A percentile compares a stretch with the other conserved stretches of the same genome.
These are phyloP conservation scores for Stenocarpella maydis DNA, from an alignment of 2,329 filamentous ascomycete genomes.

Conservation along the genomic window DNA sequence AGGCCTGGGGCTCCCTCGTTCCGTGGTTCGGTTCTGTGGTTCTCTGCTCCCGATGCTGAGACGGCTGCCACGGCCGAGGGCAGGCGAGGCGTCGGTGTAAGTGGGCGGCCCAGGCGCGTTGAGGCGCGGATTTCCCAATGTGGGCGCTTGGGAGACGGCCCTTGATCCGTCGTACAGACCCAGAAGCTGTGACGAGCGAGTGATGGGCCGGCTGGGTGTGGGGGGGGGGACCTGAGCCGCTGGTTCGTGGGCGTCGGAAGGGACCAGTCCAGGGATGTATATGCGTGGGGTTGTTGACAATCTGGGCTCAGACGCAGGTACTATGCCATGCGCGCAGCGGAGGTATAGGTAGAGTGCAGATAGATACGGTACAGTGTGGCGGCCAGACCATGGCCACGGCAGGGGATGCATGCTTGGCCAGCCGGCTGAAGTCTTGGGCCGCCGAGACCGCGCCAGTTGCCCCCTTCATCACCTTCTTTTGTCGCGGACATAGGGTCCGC, in stretches of 20 bases:
- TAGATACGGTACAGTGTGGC: background rate
- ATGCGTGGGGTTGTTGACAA: background rate
- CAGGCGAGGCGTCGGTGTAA: background rate
- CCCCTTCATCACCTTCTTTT: conserved; percentile 26
- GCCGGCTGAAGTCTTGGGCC: conserved; percentile 20
- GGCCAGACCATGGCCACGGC: background rate
- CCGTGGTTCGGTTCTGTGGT: conserved; percentile 3
- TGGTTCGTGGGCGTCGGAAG: conserved; percentile 18
- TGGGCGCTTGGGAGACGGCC: background rate
- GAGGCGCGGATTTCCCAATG: background rate
- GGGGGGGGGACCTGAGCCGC: background rate
- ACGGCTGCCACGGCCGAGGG: conserved; percentile 4
- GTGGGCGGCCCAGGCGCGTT: conserved; percentile 15
- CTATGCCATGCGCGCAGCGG: background rate
- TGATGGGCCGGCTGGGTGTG: background rate
- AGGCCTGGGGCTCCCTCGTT: background rate
- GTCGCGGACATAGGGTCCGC: conserved; percentile 32
- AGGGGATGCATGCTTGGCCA: conserved; percentile 19
- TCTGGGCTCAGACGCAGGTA: conserved; percentile 11
- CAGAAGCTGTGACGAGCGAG: background rate
- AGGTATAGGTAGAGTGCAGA: background rate
- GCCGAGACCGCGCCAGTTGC: conserved; percentile 2
- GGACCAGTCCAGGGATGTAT: background rate
- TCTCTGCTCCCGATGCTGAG: background rate
- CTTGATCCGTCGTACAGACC: background rate